Evolutionary conservation across 2,329 filamentous ascomycete species (phyloP), one percentile per base, ranked within the genome.

Genomic region (Neonectria punicea): DNA sequence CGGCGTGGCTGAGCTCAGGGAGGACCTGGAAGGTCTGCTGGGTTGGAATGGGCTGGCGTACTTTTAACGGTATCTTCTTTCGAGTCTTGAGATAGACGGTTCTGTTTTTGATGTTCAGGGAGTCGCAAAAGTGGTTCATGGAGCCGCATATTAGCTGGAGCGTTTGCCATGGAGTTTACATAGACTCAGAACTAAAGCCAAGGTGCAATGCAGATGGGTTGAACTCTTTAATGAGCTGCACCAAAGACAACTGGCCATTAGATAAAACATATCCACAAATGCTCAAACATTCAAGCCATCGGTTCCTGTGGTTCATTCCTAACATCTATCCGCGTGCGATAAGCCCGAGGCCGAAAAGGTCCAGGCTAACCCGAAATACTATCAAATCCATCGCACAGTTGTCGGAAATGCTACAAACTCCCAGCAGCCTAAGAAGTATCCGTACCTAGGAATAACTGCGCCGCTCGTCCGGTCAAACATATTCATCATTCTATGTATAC

Each of bases 1-100:
- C 7, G 86, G 88, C 67, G 85, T 88, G 20, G 90, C 87, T 80
- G 89, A 90, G 75, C 84, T 94, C 70, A 85, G 90, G 74, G 88
- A 84, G 2, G 92, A 96, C 82, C 76, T 94, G 74, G 89, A 91
- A 71, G 83, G 84, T 2, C 79, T 88, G 63, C 67, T 92, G 32
- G 85, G 86, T 18, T 92, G 90, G 70, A 85, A 84, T 62, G 92
- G 91, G 0, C 76, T 94, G 76, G 81, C 80, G 25, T 90, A 86
- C 76, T 82, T 88, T 67, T 85, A 70, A 53, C 14, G 7, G 5
- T 25, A 18, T 54, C 34, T 28, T 54, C n/a, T 34, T 20, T 49
- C 11, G 7, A 20, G 46, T 51, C 6, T 39, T 30, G 32, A 51
- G 32, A 51, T 46, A 36, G 16, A 20, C 18, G 32, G 44, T 30